These are phyloP conservation scores for Leccinum rimulosum DNA, from an alignment of 768 basidiomycete species.

Conservation along the genomic window DNA sequence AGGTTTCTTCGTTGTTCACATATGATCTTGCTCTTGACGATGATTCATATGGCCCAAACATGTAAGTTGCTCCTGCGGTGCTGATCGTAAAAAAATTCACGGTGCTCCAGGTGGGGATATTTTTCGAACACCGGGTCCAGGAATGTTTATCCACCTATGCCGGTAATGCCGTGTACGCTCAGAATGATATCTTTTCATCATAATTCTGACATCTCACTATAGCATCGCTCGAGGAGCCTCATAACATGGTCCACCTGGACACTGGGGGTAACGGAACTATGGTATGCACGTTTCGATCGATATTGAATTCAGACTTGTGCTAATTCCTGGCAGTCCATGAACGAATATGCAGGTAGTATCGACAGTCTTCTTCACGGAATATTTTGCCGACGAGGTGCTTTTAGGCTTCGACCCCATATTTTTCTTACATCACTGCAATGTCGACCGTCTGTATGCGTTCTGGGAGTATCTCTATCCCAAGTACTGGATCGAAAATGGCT, in stretches of 20 bases:
- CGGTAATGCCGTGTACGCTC: constrained; percentile 7
- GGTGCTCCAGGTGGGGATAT: constrained; percentile 17
- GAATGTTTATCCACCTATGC: constrained; percentile 3
- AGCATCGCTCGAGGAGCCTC: constrained; percentile 21
- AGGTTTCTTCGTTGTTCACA: constrained; percentile 14
- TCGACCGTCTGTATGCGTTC: constrained; percentile 22
- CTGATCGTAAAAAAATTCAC: not conserved
- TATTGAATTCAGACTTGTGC: not conserved
- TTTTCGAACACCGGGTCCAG: constrained; percentile 3
- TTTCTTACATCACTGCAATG: constrained; percentile 18
- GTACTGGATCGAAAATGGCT: constrained; percentile 17
- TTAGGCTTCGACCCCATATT: constrained; percentile 20
- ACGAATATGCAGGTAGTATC: constrained; percentile 20
- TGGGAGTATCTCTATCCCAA: constrained; percentile 24
- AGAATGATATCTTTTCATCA: not conserved
- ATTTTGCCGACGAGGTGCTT: not conserved
- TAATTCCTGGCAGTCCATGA: constrained; percentile 3
- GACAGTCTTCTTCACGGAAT: not conserved
- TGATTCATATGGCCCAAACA: constrained; percentile 13
- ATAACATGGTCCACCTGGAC: constrained; percentile 20
- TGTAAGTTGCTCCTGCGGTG: constrained; percentile 4
- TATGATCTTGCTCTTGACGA: constrained; percentile 12
- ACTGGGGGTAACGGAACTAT: constrained; percentile 16
- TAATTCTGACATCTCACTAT: not conserved
- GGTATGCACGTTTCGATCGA: constrained; percentile 4